These are phyloP conservation scores for Nasturtium officinale DNA, from an alignment of 345 rosid species.

Conservation along the genomic window DNA sequence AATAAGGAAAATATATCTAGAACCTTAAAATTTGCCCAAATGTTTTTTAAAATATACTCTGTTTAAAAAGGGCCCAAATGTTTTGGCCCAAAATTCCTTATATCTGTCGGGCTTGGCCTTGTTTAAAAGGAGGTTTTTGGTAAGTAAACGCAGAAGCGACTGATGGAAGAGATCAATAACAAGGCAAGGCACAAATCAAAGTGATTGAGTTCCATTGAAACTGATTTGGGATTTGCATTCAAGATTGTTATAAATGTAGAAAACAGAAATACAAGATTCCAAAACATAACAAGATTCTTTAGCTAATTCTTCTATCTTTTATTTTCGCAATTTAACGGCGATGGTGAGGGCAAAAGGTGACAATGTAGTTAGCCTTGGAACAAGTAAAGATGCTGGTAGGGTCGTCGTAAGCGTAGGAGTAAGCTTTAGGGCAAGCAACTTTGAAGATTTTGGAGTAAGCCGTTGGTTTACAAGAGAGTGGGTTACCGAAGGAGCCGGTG, in stretches of 20 bases:
- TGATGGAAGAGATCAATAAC: background rate
- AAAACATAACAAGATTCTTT: conserved; percentile 15
- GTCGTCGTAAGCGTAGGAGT: conserved; percentile 91
- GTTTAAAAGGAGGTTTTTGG: background rate
- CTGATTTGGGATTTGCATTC: conserved; percentile 1
- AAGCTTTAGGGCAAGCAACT: conserved; percentile 91
- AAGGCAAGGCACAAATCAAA: background rate
- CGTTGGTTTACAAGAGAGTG: conserved; percentile 83
- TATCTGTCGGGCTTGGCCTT: background rate
- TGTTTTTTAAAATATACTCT: too few species aligned
- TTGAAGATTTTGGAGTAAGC: conserved; percentile 88
- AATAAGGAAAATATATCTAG: too few species aligned
- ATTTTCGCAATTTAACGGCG: conserved; percentile 33
- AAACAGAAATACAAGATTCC: conserved; percentile 1
- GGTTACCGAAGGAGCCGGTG: conserved; percentile 77
- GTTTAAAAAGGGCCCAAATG: background rate
- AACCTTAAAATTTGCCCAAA: background rate
- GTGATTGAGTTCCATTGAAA: background rate
- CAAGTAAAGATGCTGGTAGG: conserved; percentile 92
- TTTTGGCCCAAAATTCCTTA: background rate
- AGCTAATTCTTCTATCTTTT: background rate
- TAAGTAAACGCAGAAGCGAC: background rate
- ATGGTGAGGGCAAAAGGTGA: conserved; percentile 83
- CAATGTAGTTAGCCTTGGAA: conserved; percentile 64
- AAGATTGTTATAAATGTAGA: conserved; percentile 9